Percentiles rank a stretch among this genome's conserved stretches.
phyloP scores from a whole-genome alignment of 148 eudicot species.

The Rhododendron griersonianum region DNA sequence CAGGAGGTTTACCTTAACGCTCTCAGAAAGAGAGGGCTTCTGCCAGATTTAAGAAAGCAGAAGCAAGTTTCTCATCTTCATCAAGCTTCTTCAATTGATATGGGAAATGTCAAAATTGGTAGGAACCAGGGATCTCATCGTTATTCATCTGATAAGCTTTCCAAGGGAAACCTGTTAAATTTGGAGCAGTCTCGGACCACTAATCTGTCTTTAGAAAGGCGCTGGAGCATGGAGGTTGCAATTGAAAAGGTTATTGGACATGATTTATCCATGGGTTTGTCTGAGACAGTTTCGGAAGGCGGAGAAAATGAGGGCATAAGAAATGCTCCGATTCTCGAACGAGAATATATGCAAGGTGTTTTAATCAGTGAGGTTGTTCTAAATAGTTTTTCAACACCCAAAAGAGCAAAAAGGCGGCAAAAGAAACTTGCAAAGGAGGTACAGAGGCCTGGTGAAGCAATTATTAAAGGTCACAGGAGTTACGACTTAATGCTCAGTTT shows the following conservation, averaged over 20 bases:
- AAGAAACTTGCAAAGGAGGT: slow-evolving; percentile 71
- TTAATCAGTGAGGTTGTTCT: slow-evolving; percentile 83
- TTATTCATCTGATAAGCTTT: slow-evolving; percentile 42
- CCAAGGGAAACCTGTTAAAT: slow-evolving; percentile 39
- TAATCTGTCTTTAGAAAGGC: slow-evolving; percentile 68
- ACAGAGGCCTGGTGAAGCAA: slow-evolving; percentile 89
- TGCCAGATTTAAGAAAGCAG: slow-evolving; percentile 73
- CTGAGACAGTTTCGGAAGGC: slow-evolving; percentile 43
- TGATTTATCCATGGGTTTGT: slow-evolving; percentile 36
- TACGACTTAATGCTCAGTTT: slow-evolving; percentile 96
- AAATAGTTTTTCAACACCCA: slow-evolving; percentile 53
- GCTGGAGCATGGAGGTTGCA: slow-evolving; percentile 91
- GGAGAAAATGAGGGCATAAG: slow-evolving; percentile 39
- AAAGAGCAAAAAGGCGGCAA: slow-evolving; percentile 61
- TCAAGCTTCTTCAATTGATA: slow-evolving; percentile 61
- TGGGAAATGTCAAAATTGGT: slow-evolving; percentile 58
- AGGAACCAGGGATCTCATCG: slow-evolving; percentile 36
- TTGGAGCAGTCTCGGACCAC: slow-evolving; percentile 44
- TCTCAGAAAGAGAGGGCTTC: slow-evolving; percentile 76
- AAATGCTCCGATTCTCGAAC: slow-evolving; percentile 63
- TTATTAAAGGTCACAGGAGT: slow-evolving; percentile 97
- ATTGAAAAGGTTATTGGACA: slow-evolving; percentile 80
- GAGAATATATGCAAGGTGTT: slow-evolving; percentile 99
- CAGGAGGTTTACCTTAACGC: slow-evolving; percentile 75
- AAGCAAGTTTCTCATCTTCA: slow-evolving; percentile 76